Evolutionary conservation across 257 asterid genomes (phyloP).

Genomic region (Avicennia marina): DNA sequence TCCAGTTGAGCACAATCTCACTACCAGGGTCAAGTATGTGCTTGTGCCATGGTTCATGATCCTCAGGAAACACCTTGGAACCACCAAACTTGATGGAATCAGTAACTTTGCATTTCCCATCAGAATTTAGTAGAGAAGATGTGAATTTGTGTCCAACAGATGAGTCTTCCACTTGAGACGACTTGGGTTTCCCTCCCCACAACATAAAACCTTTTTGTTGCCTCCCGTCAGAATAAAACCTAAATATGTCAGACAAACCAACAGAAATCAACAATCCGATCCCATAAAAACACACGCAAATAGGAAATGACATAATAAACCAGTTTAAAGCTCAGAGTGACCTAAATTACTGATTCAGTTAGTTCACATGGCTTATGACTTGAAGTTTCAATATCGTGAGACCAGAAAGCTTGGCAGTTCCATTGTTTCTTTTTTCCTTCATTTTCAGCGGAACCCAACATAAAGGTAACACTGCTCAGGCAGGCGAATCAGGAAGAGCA

Average conservation of each 20-base stretch:
- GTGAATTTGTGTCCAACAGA: slow-evolving; percentile 31
- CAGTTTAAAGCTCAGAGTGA: background rate
- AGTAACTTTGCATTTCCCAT: slow-evolving; percentile 37
- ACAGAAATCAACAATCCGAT: too few species aligned
- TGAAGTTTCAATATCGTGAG: slow-evolving; percentile 13
- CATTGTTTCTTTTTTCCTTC: slow-evolving; percentile 8
- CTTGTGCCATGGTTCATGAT: slow-evolving; percentile 49
- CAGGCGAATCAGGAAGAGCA: background rate
- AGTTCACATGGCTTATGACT: background rate
- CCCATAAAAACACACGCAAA: background rate
- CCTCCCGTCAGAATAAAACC: slow-evolving; percentile 77
- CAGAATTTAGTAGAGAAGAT: slow-evolving; percentile 32
- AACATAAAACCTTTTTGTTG: slow-evolving; percentile 36
- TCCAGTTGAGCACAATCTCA: slow-evolving; percentile 85
- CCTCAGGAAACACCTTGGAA: slow-evolving; percentile 53
- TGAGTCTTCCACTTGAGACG: slow-evolving; percentile 41
- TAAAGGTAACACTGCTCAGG: background rate
- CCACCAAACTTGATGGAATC: slow-evolving; percentile 52
- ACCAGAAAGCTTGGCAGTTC: slow-evolving; percentile 1
- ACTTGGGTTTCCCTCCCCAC: slow-evolving; percentile 47
- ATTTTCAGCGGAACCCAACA: slow-evolving; percentile 3
- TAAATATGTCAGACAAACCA: slow-evolving; percentile 26
- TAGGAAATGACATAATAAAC: background rate
- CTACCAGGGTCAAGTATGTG: slow-evolving; percentile 89
- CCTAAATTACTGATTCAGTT: background rate